These are phyloP conservation scores for Nicotiana undulata DNA, from an alignment of 257 asterid species.

Conservation along the genomic window DNA sequence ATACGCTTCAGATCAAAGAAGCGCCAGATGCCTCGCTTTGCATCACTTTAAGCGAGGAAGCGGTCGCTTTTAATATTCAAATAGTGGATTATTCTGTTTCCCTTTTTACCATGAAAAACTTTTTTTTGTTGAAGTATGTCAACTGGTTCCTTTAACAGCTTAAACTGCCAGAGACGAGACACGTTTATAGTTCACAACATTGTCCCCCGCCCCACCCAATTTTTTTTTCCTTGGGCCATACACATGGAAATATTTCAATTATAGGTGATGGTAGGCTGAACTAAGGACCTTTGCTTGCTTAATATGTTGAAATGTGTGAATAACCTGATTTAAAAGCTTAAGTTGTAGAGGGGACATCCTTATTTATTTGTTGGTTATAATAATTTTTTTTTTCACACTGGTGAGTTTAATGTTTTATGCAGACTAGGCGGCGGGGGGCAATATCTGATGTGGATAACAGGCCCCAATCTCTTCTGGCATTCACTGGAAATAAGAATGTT, in stretches of 20 bases:
- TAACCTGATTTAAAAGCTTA: neutral
- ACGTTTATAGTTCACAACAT: neutral
- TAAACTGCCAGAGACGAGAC: neutral
- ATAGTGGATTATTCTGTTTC: neutral
- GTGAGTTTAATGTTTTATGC: constrained; percentile 20
- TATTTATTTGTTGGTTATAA: neutral
- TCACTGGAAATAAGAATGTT: constrained; percentile 58
- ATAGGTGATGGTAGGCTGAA: neutral
- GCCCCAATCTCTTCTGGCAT: constrained; percentile 70
- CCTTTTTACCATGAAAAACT: neutral
- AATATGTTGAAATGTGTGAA: neutral
- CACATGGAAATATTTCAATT: neutral
- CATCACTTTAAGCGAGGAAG: too few relatives aligned
- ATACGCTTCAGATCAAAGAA: too few relatives aligned
- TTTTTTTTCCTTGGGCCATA: neutral
- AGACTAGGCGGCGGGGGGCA: constrained; percentile 52
- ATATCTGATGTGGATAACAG: constrained; percentile 62
- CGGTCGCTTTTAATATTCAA: too few relatives aligned
- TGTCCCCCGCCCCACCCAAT: neutral
- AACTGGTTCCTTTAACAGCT: neutral
- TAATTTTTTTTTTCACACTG: neutral
- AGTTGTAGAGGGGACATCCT: neutral
- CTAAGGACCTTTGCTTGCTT: neutral
- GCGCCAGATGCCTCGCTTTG: too few relatives aligned
- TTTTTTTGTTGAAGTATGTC: neutral